Evolutionary conservation across 257 asterid genomes (phyloP).

Genomic region (Leptodermis oblonga): DNA sequence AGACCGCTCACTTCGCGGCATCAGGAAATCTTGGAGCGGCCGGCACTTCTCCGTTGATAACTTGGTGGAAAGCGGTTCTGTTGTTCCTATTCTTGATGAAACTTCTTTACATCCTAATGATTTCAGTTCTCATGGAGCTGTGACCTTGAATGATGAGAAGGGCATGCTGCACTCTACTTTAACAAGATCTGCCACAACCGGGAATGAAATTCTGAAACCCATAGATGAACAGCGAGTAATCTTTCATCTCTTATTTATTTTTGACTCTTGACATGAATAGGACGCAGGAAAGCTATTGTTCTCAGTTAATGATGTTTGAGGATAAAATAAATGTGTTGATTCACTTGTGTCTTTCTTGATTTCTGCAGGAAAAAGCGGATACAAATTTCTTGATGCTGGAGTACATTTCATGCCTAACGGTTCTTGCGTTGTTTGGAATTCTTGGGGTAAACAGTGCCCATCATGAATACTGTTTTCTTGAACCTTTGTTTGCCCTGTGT

Average conservation of each 20-base stretch:
- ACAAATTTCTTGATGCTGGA: slow-evolving; percentile 13
- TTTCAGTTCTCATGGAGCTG: slow-evolving; percentile 1
- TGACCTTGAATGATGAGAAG: slow-evolving; percentile 4
- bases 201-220: neutral
- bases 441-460: slow-evolving; percentile 21
- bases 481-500: neutral
- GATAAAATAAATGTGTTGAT: neutral
- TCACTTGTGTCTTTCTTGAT: neutral
- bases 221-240: neutral
- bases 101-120: slow-evolving; percentile 11
- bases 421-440: slow-evolving; percentile 26
- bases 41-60: slow-evolving; percentile 42
- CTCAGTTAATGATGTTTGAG: neutral
- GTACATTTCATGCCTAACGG: slow-evolving; percentile 18
- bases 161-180: too few relatives aligned
- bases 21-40: slow-evolving; percentile 45
- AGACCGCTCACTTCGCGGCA: slow-evolving; percentile 62
- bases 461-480: neutral
- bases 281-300: neutral
- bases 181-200: neutral
- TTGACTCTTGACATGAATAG: neutral
- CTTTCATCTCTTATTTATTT: neutral
- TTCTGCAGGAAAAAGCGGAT: slow-evolving; percentile 16
- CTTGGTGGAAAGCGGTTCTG: slow-evolving; percentile 31
- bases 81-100: slow-evolving; percentile 47